Conservation (phyloP, 345 rosid genomes). For the Pistacia vera region DNA sequence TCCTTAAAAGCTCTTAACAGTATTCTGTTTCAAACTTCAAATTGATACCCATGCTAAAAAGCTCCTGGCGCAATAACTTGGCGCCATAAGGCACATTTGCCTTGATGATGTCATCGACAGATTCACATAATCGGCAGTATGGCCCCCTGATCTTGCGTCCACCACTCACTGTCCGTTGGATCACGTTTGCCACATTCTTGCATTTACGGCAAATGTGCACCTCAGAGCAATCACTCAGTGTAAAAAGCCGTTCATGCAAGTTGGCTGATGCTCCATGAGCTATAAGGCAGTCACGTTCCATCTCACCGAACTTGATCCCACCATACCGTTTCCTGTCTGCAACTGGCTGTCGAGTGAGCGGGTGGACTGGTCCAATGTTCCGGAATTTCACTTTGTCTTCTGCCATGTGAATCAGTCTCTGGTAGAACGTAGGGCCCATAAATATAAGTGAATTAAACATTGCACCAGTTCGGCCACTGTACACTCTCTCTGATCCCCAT, state of each 20-base stretch:
- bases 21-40: conserved; percentile 61
- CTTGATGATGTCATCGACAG: conserved; percentile 63
- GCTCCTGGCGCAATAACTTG: conserved; percentile 74
- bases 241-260: conserved; percentile 80
- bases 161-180: conserved; percentile 53
- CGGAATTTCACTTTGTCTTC: conserved; percentile 92
- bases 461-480: conserved; percentile 78
- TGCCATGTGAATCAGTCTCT: conserved; percentile 83
- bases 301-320: conserved; percentile 89
- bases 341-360: conserved; percentile 88
- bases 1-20: conserved; percentile 40
- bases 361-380: conserved; percentile 94
- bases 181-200: conserved; percentile 61
- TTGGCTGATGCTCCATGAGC: conserved; percentile 89
- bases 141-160: conserved; percentile 86
- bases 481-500: conserved; percentile 88
- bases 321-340: conserved; percentile 87
- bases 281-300: conserved; percentile 90
- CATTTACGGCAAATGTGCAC: conserved; percentile 76
- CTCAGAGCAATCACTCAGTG: conserved; percentile 74
- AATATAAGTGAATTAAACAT: conserved; percentile 71
- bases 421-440: conserved; percentile 92
- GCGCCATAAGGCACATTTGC: conserved; percentile 82
- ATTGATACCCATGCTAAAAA: conserved; percentile 79
- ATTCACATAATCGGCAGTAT: conserved; percentile 61